Conservation (phyloP, 2,329 filamentous ascomycete species). For the Penicillium sp. region DNA sequence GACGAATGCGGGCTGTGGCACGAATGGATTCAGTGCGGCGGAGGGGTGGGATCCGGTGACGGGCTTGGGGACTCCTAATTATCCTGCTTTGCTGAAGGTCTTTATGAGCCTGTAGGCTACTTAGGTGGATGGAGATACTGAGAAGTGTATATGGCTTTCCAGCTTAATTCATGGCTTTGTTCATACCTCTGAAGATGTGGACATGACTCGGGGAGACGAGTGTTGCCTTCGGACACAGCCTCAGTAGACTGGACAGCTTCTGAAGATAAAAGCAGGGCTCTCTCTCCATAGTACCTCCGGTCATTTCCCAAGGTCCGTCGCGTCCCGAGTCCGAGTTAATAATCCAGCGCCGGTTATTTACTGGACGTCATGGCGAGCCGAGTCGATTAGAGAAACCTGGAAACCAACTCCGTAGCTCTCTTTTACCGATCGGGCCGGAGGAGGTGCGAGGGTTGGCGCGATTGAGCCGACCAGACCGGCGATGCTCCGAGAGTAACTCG, state of each 20-base stretch:
- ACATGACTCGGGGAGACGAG: too few species aligned
- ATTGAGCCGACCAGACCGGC: constrained; percentile 15
- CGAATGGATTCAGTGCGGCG: constrained; percentile 29
- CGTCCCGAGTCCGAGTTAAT: too few species aligned
- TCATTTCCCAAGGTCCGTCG: too few species aligned
- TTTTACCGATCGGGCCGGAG: background rate
- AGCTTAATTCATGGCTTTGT: background rate
- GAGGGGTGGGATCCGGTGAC: constrained; percentile 38
- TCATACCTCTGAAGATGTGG: background rate
- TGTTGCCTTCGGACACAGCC: too few species aligned
- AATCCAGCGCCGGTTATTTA: too few species aligned
- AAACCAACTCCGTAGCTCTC: too few species aligned
- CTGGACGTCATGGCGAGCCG: background rate
- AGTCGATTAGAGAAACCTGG: background rate
- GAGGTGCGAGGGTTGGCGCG: constrained; percentile 8
- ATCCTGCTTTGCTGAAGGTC: constrained; percentile 33
- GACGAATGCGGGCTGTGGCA: constrained; percentile 33
- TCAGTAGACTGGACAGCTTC: too few species aligned
- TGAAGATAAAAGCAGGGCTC: too few species aligned
- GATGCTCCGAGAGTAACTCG: constrained; percentile 12
- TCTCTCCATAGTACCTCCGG: too few species aligned
- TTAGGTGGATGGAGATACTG: background rate
- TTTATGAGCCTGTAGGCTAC: constrained; percentile 28
- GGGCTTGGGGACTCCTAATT: constrained; percentile 38
- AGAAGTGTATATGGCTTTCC: background rate